phyloP scores from a whole-genome alignment of 1,139 yeast species.

The Hanseniaspora sp. region DNA sequence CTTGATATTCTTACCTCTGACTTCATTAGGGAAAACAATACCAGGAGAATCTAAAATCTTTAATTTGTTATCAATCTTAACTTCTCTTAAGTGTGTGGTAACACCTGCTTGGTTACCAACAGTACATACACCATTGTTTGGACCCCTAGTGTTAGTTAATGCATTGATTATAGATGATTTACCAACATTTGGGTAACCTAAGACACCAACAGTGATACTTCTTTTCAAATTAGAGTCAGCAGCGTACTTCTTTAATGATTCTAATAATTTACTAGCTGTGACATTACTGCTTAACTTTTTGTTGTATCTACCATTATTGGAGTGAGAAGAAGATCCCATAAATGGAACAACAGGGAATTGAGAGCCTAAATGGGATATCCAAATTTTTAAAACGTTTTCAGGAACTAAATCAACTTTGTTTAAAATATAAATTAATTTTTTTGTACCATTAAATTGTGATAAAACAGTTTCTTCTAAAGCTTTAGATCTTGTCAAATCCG shows the following conservation, averaged over 20 bases:
- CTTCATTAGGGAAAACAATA: constrained; percentile 79
- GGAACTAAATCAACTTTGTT: constrained; percentile 93
- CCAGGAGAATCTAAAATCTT: constrained; percentile 93
- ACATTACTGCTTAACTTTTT: constrained; percentile 61
- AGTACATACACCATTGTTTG: constrained; percentile 68
- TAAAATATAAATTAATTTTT: constrained; percentile 71
- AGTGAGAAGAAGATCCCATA: constrained; percentile 52
- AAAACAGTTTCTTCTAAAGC: constrained; percentile 84
- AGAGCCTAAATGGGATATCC: constrained; percentile 71
- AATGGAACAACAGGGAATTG: constrained; percentile 89
- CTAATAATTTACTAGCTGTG: constrained; percentile 65
- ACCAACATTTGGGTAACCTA: constrained; percentile 94
- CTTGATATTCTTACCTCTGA: constrained; percentile 39
- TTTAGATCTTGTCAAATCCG: constrained; percentile 85
- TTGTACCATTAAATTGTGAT: constrained; percentile 50
- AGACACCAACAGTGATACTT: constrained; percentile 88
- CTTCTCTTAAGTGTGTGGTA: constrained; percentile 82
- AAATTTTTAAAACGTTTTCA: constrained; percentile 64
- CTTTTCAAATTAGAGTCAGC: constrained; percentile 74
- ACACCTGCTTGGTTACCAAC: constrained; percentile 98
- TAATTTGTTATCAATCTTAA: constrained; percentile 80
- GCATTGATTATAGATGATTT: constrained; percentile 92
- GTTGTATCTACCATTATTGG: constrained; percentile 59
- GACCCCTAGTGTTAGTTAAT: constrained; percentile 60
- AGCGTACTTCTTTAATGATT: constrained; percentile 78